These are phyloP conservation scores for Mycena epipterygia DNA, from an alignment of 768 basidiomycete genomes.

Conservation along the genomic window DNA sequence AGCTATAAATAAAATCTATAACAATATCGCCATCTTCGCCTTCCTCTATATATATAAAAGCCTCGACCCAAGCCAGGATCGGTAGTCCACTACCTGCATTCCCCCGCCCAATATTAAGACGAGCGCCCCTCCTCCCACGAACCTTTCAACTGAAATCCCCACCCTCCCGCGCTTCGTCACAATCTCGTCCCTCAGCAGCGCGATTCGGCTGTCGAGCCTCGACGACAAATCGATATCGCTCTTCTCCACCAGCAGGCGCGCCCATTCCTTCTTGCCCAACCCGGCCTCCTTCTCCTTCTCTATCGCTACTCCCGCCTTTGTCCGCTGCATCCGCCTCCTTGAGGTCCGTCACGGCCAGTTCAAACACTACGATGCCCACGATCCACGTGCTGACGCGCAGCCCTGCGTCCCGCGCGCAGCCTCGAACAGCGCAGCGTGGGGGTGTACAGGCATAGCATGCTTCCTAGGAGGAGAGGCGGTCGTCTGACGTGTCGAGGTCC, in stretches of 20 bases:
- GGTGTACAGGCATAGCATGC: conserved; percentile 60
- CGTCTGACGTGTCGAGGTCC: conserved; percentile 78
- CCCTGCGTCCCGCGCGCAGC: conserved; percentile 63
- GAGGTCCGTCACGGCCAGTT: conserved; percentile 78
- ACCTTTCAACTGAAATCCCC: conserved; percentile 36
- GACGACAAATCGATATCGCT: conserved; percentile 74
- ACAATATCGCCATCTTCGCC: background rate
- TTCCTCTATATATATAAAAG: too few species aligned
- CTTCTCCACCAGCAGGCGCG: conserved; percentile 58
- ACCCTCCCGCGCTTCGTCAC: conserved; percentile 68
- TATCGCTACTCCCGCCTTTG: too few species aligned
- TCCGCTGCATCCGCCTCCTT: conserved; percentile 62
- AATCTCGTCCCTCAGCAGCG: conserved; percentile 81
- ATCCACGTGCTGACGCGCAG: conserved; percentile 77
- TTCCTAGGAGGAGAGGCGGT: conserved; percentile 79
- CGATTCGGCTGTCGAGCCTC: conserved; percentile 76
- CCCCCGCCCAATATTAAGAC: too few species aligned
- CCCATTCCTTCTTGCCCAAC: conserved; percentile 61
- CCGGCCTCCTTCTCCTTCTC: too few species aligned
- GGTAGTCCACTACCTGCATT: background rate
- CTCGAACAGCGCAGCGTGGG: conserved; percentile 62
- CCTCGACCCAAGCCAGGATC: too few species aligned
- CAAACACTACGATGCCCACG: conserved; percentile 74
- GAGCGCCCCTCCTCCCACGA: too few species aligned
- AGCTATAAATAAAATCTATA: background rate